Conservation (phyloP, 169 alveolate species). For the Plasmodium ovale region DNA sequence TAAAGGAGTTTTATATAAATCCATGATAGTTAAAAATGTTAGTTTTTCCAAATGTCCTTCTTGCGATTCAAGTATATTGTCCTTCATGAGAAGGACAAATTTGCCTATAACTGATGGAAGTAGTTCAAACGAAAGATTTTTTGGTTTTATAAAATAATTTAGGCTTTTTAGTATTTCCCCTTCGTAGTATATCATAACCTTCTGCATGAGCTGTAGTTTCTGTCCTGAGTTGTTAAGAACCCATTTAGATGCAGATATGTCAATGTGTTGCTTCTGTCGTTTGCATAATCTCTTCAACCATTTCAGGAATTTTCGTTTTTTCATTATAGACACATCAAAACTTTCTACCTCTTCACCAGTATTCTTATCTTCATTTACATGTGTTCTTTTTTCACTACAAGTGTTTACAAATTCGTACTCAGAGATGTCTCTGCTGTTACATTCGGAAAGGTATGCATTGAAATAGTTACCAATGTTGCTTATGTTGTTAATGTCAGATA, state of each 20-base stretch:
- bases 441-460: conserved; percentile 44
- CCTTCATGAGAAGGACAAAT: conserved; percentile 20
- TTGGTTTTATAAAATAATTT: conserved; percentile 38
- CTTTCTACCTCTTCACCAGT: background rate
- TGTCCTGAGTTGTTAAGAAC: conserved; percentile 47
- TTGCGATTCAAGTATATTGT: conserved; percentile 1
- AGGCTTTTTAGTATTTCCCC: conserved; percentile 61
- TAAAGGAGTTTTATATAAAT: conserved; percentile 44
- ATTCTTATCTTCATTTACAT: background rate
- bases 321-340: background rate
- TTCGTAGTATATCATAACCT: conserved; percentile 45
- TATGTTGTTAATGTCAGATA: conserved; percentile 52
- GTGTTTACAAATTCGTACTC: conserved; percentile 8
- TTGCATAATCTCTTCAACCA: conserved; percentile 40
- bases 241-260: conserved; percentile 56
- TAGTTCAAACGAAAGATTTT: conserved; percentile 33
- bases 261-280: conserved; percentile 15
- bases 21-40: conserved; percentile 25
- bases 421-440: conserved; percentile 39
- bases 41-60: conserved; percentile 10
- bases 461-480: conserved; percentile 31
- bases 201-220: conserved; percentile 51
- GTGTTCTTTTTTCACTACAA: background rate
- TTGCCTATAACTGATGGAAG: conserved; percentile 5
- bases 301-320: background rate